Evolutionary conservation across 2,329 filamentous ascomycete genomes (phyloP), one percentile per base, ranked within the genome.

Genomic region (Cadophora malorum): DNA sequence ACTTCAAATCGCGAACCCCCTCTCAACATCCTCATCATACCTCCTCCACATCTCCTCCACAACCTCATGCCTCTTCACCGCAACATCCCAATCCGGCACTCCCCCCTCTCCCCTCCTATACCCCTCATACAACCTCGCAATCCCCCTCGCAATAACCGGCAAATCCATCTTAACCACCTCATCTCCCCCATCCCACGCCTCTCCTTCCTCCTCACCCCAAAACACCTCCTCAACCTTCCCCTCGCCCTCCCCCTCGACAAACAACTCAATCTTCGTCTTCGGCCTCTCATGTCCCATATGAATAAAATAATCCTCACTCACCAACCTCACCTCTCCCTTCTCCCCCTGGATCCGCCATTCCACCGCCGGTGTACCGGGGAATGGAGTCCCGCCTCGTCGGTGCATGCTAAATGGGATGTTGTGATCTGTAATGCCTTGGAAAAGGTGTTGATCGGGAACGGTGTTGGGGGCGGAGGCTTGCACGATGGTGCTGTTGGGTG

Each of bases 101-200:
- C 28, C 28, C 65, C 80, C 73, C 19, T 76, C 71, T 16, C 74
- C 72, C 69, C 76, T 79, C 5, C 84, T 84, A 78, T 83, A 87
- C 0, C 79, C 80, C 72, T 90, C 87, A 76, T 89, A 90, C 0
- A 88, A 72, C 23, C 80, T 81, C 0, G 81, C 87, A 33, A 90
- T 83, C 70, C 82, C 84, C 63, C 84, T 80, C 0, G 80, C 81
- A 3, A 78, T 72, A 0, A 81, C 45, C 0, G 84, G 81, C 21
- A 87, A 68, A 12, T 81, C 84, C 1, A 81, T 80, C 14, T 79
- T 83, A 77, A 81, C 84, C 2, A 81, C 80, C 10, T 25, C 84
- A 3, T 81, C 80, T 16, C 79, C 83, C 77, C 35, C 35, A 38
- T 81, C 84, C 2, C 28, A 28, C 28, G 81, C 80, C 9, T 79